phyloP scores from a whole-genome alignment of 768 basidiomycete genomes.

The Fomitopsis pulvina region DNA sequence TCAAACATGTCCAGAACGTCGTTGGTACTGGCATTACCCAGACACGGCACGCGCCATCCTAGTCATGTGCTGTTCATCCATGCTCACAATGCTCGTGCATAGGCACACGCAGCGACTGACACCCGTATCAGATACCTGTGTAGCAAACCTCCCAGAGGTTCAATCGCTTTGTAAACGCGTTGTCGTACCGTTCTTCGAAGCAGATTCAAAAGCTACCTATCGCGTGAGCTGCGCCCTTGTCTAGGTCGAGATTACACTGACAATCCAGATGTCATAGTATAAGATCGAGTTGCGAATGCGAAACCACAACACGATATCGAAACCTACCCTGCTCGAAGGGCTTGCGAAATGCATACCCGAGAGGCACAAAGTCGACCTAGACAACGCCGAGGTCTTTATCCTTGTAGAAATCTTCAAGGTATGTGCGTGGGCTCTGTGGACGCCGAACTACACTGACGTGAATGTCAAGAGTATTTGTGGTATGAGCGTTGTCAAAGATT shows the following conservation, averaged over 20 bases:
- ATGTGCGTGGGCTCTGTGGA: constrained; percentile 3
- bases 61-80: neutral
- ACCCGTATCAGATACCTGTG: constrained; percentile 62
- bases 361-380: constrained; percentile 60
- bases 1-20: constrained; percentile 57
- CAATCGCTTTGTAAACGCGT: constrained; percentile 49
- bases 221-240: constrained; percentile 33
- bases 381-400: constrained; percentile 64
- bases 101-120: constrained; percentile 69
- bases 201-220: constrained; percentile 36
- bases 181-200: constrained; percentile 45
- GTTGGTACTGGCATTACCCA: constrained; percentile 53
- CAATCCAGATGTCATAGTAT: constrained; percentile 42
- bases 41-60: constrained; percentile 43
- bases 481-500: constrained; percentile 65
- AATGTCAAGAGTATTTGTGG: constrained; percentile 61
- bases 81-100: neutral
- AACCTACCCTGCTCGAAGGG: constrained; percentile 54
- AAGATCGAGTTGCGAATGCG: constrained; percentile 73
- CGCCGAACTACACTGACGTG: neutral
- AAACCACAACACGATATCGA: constrained; percentile 67
- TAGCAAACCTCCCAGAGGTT: constrained; percentile 67
- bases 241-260: neutral
- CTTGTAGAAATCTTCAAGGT: constrained; percentile 85
- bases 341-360: constrained; percentile 67